Conservation (phyloP, 2,329 filamentous ascomycete genomes). For the Alternaria brassicicola region DNA sequence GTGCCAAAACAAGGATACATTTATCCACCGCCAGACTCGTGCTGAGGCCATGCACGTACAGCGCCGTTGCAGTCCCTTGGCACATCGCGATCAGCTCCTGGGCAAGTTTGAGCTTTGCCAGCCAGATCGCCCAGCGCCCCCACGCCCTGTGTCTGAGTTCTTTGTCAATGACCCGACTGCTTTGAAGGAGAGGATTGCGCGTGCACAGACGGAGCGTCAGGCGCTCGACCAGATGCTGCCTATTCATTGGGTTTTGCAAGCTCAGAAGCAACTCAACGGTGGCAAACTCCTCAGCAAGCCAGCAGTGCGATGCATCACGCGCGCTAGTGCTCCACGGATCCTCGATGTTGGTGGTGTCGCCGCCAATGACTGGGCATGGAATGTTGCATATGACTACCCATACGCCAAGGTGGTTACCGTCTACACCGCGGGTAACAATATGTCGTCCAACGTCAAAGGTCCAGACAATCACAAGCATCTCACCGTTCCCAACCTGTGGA, state of each 20-base stretch:
- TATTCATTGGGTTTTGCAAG: conserved; percentile 67
- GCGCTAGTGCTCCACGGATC: conserved; percentile 71
- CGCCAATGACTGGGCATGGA: conserved; percentile 94
- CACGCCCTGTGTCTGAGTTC: conserved; percentile 55
- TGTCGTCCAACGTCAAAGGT: conserved; percentile 64
- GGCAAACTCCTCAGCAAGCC: conserved; percentile 64
- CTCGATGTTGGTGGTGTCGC: conserved; percentile 86
- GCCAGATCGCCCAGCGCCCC: conserved; percentile 50
- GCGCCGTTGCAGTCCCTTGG: conserved; percentile 73
- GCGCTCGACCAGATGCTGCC: conserved; percentile 73
- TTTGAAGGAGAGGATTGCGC: conserved; percentile 62
- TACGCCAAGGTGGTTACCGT: conserved; percentile 88
- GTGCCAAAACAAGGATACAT: conserved; percentile 73
- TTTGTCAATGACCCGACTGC: conserved; percentile 62
- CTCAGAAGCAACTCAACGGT: conserved; percentile 64
- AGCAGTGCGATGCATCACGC: conserved; percentile 49
- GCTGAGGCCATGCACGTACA: conserved; percentile 88
- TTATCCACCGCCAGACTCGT: conserved; percentile 81
- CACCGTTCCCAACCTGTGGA: conserved; percentile 75
- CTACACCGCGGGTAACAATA: conserved; percentile 60
- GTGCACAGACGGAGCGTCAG: conserved; percentile 76
- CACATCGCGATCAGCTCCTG: conserved; percentile 79
- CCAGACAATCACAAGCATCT: conserved; percentile 87
- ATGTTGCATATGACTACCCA: conserved; percentile 83
- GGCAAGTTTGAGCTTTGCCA: conserved; percentile 80